Conservation (phyloP, 345 rosid genomes). For the Firmiana major region DNA sequence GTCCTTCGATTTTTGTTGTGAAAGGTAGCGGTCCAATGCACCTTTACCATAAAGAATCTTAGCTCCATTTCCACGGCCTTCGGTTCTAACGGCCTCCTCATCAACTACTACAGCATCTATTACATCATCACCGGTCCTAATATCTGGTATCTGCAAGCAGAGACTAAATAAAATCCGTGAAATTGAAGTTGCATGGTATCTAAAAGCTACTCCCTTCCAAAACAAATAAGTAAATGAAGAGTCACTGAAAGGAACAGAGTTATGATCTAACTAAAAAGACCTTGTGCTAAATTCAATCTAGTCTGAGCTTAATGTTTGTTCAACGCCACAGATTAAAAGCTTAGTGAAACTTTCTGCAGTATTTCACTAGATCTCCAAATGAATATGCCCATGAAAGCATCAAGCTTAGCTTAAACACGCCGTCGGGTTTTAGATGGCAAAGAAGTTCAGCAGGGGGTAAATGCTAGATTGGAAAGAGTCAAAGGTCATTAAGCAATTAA, state of each 20-base stretch:
- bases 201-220: background rate
- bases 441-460: background rate
- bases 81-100: constrained; percentile 64
- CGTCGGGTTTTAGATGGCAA: background rate
- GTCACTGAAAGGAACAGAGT: background rate
- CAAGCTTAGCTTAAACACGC: background rate
- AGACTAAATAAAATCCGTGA: background rate
- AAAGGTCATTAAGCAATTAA: background rate
- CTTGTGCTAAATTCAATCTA: background rate
- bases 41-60: constrained; percentile 84
- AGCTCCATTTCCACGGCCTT: constrained; percentile 59
- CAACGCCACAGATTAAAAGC: background rate
- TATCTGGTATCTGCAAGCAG: constrained; percentile 75
- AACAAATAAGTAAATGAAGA: background rate
- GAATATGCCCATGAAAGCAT: background rate
- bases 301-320: background rate
- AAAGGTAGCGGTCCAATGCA: constrained; percentile 65
- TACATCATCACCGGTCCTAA: constrained; percentile 54
- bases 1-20: constrained; percentile 40
- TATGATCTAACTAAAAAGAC: background rate
- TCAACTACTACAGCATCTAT: constrained; percentile 93
- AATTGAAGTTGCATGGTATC: background rate
- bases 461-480: background rate
- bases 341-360: background rate
- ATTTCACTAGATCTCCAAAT: background rate